Evolutionary conservation across 495 filamentous ascomycete species (phyloP).

Genomic region (Aspergillus funiculosus): DNA sequence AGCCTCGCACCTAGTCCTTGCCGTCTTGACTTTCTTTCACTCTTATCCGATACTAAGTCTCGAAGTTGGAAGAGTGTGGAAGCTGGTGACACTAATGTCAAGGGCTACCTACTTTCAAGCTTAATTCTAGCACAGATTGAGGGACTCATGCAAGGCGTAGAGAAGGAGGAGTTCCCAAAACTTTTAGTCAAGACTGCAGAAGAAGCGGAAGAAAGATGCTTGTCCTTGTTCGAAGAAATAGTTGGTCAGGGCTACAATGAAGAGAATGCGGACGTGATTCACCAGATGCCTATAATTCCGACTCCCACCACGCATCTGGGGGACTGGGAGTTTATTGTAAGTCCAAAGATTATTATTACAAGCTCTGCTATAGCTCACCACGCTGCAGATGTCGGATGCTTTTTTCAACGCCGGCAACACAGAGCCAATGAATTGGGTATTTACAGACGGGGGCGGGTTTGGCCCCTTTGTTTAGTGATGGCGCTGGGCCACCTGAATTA

Average conservation of each 20-base stretch:
- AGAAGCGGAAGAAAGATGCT: conserved; percentile 27
- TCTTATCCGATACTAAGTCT: conserved; percentile 40
- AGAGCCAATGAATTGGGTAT: conserved; percentile 12
- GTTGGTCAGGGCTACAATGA: neutral
- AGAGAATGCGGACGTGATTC: neutral
- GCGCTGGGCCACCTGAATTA: no score
- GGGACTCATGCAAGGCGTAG: conserved; percentile 32
- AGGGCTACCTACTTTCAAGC: conserved; percentile 43
- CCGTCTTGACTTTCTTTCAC: conserved; percentile 42
- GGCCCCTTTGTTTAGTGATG: no score
- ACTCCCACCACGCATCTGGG: conserved; percentile 1
- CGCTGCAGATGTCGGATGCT: conserved; percentile 8
- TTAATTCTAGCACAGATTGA: conserved; percentile 42
- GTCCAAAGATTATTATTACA: neutral
- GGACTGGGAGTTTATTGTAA: conserved; percentile 14
- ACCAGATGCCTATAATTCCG: neutral
- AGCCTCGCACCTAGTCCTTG: conserved; percentile 36
- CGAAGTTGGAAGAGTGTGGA: conserved; percentile 40
- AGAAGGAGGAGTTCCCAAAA: conserved; percentile 25
- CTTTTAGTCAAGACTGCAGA: conserved; percentile 35
- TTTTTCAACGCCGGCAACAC: neutral
- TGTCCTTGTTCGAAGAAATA: conserved; percentile 28
- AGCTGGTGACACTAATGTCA: conserved; percentile 53
- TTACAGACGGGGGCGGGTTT: neutral
- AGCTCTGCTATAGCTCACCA: neutral